Percentiles rank a stretch among this genome's conserved stretches.
These are phyloP conservation scores for Cadophora luteo-olivacea DNA, from an alignment of 2,329 filamentous ascomycete genomes.

Conservation along the genomic window DNA sequence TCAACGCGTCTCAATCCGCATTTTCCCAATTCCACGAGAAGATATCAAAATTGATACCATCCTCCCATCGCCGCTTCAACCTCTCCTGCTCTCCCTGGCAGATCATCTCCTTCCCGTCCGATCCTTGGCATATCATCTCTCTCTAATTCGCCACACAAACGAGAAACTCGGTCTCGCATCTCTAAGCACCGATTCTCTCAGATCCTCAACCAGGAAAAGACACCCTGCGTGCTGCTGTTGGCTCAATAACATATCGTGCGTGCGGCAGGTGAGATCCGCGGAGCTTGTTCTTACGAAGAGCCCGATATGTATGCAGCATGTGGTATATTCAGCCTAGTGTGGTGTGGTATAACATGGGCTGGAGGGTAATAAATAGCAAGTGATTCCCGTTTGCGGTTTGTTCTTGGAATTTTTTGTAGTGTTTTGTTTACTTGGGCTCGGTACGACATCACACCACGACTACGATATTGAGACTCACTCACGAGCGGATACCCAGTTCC, in stretches of 20 bases:
- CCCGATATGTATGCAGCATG: neutral
- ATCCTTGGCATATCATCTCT: neutral
- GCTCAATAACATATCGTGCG: neutral
- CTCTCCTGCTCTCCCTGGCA: too few species aligned
- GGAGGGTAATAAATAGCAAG: constrained; percentile 4
- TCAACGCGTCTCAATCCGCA: neutral
- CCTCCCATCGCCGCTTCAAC: neutral
- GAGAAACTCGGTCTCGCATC: constrained; percentile 7
- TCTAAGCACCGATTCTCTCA: neutral
- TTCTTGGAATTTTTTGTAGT: too few species aligned
- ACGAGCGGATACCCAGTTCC: too few species aligned
- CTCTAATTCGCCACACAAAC: neutral
- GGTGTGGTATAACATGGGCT: neutral
- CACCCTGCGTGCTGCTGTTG: neutral
- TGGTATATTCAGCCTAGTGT: too few species aligned
- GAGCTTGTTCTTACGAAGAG: neutral
- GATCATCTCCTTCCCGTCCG: neutral
- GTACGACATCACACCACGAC: neutral
- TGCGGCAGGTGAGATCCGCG: constrained; percentile 5
- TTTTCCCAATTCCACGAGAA: too few species aligned
- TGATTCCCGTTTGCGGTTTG: neutral
- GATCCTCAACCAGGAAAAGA: neutral
- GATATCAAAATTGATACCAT: neutral
- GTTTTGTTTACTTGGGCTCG: constrained; percentile 4
- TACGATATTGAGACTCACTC: neutral